Conservation (phyloP, 1,284 basidiomycete species). For the Ceratobasidium sp. region DNA sequence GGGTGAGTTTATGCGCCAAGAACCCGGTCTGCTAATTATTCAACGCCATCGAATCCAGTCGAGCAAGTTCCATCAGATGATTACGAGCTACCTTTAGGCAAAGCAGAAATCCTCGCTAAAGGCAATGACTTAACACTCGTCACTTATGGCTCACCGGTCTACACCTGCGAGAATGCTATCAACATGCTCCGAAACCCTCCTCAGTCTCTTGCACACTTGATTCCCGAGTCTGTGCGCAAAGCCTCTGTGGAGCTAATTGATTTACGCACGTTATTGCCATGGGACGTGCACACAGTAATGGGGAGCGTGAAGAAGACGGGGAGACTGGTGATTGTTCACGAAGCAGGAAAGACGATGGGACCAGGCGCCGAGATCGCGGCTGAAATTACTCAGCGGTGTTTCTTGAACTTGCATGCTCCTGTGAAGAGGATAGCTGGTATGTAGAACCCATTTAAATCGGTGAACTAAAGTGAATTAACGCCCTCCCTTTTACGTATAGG, state of each 20-base stretch:
- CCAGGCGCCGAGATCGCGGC: conserved; percentile 89
- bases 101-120: conserved; percentile 76
- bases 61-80: conserved; percentile 94
- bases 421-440: conserved; percentile 86
- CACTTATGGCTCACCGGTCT: conserved; percentile 92
- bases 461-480: neutral
- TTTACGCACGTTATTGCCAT: conserved; percentile 87
- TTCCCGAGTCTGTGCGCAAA: conserved; percentile 73
- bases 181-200: conserved; percentile 75
- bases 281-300: conserved; percentile 84
- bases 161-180: conserved; percentile 86
- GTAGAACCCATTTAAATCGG: conserved; percentile 53
- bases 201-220: conserved; percentile 68
- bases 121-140: conserved; percentile 89
- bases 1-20: conserved; percentile 56
- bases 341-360: conserved; percentile 85
- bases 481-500: conserved; percentile 7
- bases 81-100: conserved; percentile 80
- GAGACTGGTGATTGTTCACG: conserved; percentile 88
- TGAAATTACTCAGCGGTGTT: conserved; percentile 86
- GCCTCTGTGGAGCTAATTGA: conserved; percentile 91
- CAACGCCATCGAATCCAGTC: conserved; percentile 58
- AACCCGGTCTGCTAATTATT: neutral
- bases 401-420: conserved; percentile 86
- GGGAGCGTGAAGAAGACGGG: conserved; percentile 86